Conservation (phyloP, 352 stramenopile species). For the Globisporangium takayamanum region DNA sequence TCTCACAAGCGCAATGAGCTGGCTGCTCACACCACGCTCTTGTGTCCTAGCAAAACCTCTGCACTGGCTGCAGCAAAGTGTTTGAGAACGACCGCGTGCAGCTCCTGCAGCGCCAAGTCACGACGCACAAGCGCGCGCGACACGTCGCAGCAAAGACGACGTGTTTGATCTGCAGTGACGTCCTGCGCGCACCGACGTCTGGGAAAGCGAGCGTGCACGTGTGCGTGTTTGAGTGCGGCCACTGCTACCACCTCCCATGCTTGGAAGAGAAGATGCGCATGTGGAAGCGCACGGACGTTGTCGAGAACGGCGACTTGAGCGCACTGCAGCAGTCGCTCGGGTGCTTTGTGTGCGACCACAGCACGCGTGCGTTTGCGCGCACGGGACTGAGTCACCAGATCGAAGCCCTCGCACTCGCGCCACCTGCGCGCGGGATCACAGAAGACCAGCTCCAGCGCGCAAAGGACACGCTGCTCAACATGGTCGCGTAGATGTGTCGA, state of each 20-base stretch:
- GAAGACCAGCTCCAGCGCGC: constrained; percentile 68
- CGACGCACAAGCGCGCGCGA: constrained; percentile 50
- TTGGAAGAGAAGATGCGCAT: constrained; percentile 84
- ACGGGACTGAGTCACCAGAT: constrained; percentile 35
- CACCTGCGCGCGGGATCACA: constrained; percentile 41
- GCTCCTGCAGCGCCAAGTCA: constrained; percentile 59
- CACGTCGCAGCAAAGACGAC: constrained; percentile 48
- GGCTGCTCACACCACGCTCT: not conserved
- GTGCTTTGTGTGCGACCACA: constrained; percentile 84
- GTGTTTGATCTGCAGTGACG: constrained; percentile 61
- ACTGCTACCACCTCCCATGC: constrained; percentile 76
- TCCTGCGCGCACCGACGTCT: constrained; percentile 39
- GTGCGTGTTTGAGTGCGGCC: constrained; percentile 80
- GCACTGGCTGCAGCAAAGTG: constrained; percentile 63
- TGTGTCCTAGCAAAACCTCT: constrained; percentile 59
- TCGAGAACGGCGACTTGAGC: constrained; percentile 37
- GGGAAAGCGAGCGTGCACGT: constrained; percentile 49
- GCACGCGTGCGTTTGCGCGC: constrained; percentile 47
- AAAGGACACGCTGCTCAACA: constrained; percentile 51
- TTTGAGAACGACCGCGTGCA: constrained; percentile 75
- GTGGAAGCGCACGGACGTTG: constrained; percentile 65
- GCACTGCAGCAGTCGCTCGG: constrained; percentile 39
- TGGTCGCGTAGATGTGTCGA: constrained; percentile 6
- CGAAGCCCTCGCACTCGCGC: constrained; percentile 22
- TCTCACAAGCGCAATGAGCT: not conserved